Evolutionary conservation across 257 asterid genomes (phyloP).

Genomic region (Prunella vulgaris): DNA sequence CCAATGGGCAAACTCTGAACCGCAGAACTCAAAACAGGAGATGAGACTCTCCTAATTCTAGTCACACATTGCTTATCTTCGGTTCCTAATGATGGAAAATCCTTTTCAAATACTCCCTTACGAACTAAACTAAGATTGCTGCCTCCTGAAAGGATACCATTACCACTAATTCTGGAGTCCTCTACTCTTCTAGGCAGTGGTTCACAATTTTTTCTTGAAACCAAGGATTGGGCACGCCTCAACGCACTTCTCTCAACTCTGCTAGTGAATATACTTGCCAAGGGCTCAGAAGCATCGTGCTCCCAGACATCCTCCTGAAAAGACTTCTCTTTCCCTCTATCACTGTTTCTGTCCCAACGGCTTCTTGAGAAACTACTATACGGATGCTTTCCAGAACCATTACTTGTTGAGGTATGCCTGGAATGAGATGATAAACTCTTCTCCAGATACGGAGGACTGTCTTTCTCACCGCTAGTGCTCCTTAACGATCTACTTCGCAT

Average conservation of each 20-base stretch:
- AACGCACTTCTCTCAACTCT: constrained; percentile 41
- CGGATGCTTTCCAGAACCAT: constrained; percentile 56
- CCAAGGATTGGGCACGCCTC: constrained; percentile 58
- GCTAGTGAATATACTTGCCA: constrained; percentile 34
- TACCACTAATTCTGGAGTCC: constrained; percentile 31
- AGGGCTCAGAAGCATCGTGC: constrained; percentile 34
- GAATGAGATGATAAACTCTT: constrained; percentile 40
- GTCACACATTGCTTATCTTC: constrained; percentile 49
- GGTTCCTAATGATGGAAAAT: constrained; percentile 66
- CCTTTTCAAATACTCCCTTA: constrained; percentile 48
- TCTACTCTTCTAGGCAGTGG: constrained; percentile 30
- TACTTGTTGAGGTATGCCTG: constrained; percentile 44
- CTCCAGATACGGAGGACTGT: constrained; percentile 38
- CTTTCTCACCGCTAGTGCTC: constrained; percentile 43
- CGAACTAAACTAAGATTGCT: constrained; percentile 14
- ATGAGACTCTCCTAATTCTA: constrained; percentile 44
- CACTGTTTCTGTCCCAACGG: constrained; percentile 55
- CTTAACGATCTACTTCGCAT: constrained; percentile 40
- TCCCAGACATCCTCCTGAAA: constrained; percentile 41
- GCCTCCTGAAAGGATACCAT: constrained; percentile 33
- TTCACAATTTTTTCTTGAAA: constrained; percentile 49
- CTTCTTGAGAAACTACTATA: constrained; percentile 67
- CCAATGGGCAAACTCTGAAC: constrained; percentile 57
- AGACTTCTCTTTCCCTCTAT: constrained; percentile 47
- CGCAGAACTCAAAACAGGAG: constrained; percentile 56